Conservation (phyloP, 345 rosid genomes). For the Populus pruinosa region DNA sequence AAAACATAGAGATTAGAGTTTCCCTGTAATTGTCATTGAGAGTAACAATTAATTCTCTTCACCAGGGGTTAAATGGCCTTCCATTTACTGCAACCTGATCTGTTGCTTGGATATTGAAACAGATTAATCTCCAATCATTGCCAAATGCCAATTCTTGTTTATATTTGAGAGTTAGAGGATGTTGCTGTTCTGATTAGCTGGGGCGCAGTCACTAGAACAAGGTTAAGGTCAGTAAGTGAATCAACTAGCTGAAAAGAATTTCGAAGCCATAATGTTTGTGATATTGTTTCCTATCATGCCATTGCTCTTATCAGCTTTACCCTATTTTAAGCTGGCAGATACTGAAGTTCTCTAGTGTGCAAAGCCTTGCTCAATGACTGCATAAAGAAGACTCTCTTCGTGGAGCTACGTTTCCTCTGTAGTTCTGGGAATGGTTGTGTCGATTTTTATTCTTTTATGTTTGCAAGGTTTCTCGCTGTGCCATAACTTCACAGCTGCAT, state of each 20-base stretch:
- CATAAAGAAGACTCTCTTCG: too few relatives aligned
- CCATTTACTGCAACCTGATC: conserved; percentile 12
- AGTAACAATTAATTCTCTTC: conserved; percentile 18
- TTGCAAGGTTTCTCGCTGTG: too few relatives aligned
- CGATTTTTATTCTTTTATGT: too few relatives aligned
- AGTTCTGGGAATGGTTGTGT: too few relatives aligned
- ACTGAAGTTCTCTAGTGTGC: too few relatives aligned
- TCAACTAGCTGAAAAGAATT: too few relatives aligned
- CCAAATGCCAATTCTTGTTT: background rate
- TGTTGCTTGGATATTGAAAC: background rate
- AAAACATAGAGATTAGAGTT: conserved; percentile 21
- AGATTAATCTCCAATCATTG: background rate
- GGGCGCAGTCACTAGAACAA: background rate
- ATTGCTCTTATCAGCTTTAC: background rate
- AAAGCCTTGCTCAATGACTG: too few relatives aligned
- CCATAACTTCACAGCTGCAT: too few relatives aligned
- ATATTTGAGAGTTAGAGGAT: background rate
- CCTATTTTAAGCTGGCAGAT: background rate
- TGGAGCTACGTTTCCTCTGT: too few relatives aligned
- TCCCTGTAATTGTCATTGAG: conserved; percentile 31
- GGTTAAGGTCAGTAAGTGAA: too few relatives aligned
- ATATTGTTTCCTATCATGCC: background rate
- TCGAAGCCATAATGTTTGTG: too few relatives aligned
- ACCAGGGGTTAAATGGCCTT: conserved; percentile 17
- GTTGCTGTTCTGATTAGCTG: background rate